Percentiles rank a stretch among this genome's conserved stretches.
Evolutionary conservation across 139 green algal species (phyloP).

Genomic region (Chlorella sp.): DNA sequence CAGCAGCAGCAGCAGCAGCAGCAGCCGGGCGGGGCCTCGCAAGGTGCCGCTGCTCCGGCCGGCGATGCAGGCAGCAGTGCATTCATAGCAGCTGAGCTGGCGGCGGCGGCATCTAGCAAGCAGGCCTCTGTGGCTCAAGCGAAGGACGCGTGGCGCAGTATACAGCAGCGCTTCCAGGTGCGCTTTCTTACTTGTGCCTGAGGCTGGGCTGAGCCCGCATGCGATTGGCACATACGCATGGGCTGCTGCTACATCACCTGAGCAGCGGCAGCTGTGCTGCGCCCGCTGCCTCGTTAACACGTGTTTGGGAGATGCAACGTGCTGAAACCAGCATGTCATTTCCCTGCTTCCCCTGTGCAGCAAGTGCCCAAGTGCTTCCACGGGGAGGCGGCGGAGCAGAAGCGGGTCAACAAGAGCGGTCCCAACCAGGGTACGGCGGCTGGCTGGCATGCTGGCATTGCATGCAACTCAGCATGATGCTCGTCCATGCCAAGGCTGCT

Average conservation of each 20-base stretch:
- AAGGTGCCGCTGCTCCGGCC: background rate
- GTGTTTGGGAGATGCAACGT: too few species aligned
- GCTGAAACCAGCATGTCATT: too few species aligned
- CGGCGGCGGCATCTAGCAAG: background rate
- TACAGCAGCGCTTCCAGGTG: conserved; percentile 39
- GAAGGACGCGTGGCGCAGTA: conserved; percentile 40
- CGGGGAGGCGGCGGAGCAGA: conserved; percentile 52
- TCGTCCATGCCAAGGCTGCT: too few species aligned
- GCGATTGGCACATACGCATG: too few species aligned
- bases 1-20: background rate
- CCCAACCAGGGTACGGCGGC: conserved; percentile 42
- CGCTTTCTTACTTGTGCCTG: too few species aligned
- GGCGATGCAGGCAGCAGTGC: background rate
- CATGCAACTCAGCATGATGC: too few species aligned
- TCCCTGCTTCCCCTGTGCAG: too few species aligned
- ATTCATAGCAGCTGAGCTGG: background rate
- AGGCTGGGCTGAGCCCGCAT: too few species aligned
- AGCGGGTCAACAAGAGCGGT: conserved; percentile 64
- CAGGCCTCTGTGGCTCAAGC: background rate
- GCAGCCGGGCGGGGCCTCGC: background rate
- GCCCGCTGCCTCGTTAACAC: too few species aligned
- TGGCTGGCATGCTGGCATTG: too few species aligned
- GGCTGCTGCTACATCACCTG: too few species aligned
- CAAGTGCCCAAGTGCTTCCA: conserved; percentile 55
- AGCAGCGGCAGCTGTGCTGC: too few species aligned